Evolutionary conservation across 2,329 filamentous ascomycete species (phyloP).

Genomic region (Aspergillus ruber): DNA sequence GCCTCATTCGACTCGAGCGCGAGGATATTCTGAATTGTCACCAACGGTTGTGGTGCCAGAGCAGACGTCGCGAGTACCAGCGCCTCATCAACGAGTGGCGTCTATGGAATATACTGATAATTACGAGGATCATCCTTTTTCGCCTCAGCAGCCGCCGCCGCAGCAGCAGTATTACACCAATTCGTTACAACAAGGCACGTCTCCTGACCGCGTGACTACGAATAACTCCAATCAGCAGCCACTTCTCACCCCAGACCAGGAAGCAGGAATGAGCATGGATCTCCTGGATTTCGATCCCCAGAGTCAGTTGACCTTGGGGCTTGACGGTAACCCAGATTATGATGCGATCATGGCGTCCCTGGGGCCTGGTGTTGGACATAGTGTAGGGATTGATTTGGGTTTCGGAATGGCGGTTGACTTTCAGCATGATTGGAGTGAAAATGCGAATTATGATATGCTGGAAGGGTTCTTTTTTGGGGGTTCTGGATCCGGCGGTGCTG

Average conservation of each 20-base stretch:
- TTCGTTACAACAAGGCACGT: constrained; percentile 29
- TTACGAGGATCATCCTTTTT: constrained; percentile 27
- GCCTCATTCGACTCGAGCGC: constrained; percentile 15
- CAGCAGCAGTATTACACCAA: constrained; percentile 26
- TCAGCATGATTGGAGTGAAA: constrained; percentile 46
- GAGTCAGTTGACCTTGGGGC: constrained; percentile 15
- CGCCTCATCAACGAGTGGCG: constrained; percentile 21
- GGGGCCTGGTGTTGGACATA: constrained; percentile 26
- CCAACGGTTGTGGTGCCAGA: constrained; percentile 17
- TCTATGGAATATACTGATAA: constrained; percentile 30
- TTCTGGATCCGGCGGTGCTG: constrained; percentile 21
- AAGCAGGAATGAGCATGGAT: constrained; percentile 43
- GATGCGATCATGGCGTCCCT: constrained; percentile 24
- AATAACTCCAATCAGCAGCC: constrained; percentile 17
- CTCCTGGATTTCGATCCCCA: constrained; percentile 48
- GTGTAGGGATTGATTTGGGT: constrained; percentile 39
- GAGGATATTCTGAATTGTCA: constrained; percentile 18
- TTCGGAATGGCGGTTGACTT: constrained; percentile 41
- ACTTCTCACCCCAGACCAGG: constrained; percentile 16
- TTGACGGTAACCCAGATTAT: constrained; percentile 25
- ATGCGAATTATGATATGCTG: constrained; percentile 45
- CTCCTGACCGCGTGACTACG: constrained; percentile 11
- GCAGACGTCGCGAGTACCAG: constrained; percentile 5
- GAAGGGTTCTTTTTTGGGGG: constrained; percentile 53
- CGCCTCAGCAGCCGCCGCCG: constrained; percentile 17